Percentiles rank a stretch among this genome's conserved stretches.
Evolutionary conservation across 1,139 yeast species (phyloP).

Genomic region (Saccharomyces hybrid): DNA sequence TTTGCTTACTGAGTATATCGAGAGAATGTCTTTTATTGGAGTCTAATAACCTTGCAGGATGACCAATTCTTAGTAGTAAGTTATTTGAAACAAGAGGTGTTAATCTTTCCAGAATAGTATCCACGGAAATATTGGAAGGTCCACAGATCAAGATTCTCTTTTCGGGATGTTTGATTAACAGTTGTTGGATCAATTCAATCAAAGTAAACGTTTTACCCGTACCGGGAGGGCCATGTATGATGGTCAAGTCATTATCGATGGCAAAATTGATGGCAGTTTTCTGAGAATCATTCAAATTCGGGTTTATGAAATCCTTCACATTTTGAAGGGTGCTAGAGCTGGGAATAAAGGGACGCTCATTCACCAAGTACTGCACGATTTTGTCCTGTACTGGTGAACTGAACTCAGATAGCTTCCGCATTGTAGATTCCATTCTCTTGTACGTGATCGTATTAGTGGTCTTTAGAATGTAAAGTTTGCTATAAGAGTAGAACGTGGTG

Average conservation of each 20-base stretch:
- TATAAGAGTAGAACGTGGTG: conserved; percentile 32
- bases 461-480: conserved; percentile 55
- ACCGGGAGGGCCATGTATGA: conserved; percentile 76
- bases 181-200: conserved; percentile 75
- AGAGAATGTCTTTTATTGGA: conserved; percentile 63
- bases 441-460: conserved; percentile 64
- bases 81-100: conserved; percentile 45
- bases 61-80: conserved; percentile 73
- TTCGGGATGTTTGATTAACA: conserved; percentile 45
- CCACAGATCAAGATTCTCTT: conserved; percentile 82
- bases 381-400: conserved; percentile 25
- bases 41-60: conserved; percentile 77
- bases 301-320: conserved; percentile 38
- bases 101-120: conserved; percentile 78
- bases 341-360: conserved; percentile 12
- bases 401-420: conserved; percentile 57
- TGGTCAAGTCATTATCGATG: conserved; percentile 42
- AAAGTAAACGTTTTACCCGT: conserved; percentile 81
- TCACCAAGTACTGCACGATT: conserved; percentile 29
- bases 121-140: conserved; percentile 93
- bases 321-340: conserved; percentile 5
- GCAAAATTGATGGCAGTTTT: conserved; percentile 53
- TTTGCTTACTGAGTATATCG: conserved; percentile 56
- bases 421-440: conserved; percentile 71
- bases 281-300: conserved; percentile 62